Evolutionary conservation across 2,329 filamentous ascomycete genomes (phyloP).

Genomic region (Tolypocladium cylindrosporum): DNA sequence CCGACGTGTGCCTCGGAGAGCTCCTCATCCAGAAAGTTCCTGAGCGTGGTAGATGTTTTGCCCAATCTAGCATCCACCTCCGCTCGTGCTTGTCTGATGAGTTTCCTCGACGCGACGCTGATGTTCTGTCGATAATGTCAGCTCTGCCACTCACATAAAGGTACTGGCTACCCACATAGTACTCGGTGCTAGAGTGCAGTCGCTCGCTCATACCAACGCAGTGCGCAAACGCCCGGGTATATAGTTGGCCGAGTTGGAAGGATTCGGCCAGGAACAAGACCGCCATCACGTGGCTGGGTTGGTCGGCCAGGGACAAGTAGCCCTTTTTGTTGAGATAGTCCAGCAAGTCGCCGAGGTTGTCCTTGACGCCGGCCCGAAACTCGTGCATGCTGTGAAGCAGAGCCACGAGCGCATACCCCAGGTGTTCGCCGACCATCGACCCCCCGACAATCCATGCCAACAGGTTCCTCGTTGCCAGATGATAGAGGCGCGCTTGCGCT

Average conservation of each 20-base stretch:
- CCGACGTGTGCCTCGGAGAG: constrained; percentile 57
- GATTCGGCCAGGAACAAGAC: constrained; percentile 58
- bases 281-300: constrained; percentile 58
- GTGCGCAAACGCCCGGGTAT: constrained; percentile 65
- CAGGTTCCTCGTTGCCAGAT: constrained; percentile 63
- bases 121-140: constrained; percentile 29
- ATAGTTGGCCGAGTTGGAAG: constrained; percentile 53
- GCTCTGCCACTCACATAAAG: not conserved
- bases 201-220: constrained; percentile 67
- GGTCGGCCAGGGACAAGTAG: constrained; percentile 56
- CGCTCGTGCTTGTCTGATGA: constrained; percentile 51
- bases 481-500: constrained; percentile 48
- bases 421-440: constrained; percentile 56
- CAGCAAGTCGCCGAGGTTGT: constrained; percentile 53
- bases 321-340: constrained; percentile 59
- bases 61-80: constrained; percentile 57
- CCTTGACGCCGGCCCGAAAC: constrained; percentile 41
- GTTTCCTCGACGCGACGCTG: constrained; percentile 46
- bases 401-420: constrained; percentile 54
- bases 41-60: constrained; percentile 46
- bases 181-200: constrained; percentile 47
- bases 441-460: constrained; percentile 60
- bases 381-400: constrained; percentile 57
- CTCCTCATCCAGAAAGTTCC: constrained; percentile 62
- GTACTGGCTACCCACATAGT: constrained; percentile 35